These are phyloP conservation scores for Collariella sp. DNA, from an alignment of 495 filamentous ascomycete genomes.

Conservation along the genomic window DNA sequence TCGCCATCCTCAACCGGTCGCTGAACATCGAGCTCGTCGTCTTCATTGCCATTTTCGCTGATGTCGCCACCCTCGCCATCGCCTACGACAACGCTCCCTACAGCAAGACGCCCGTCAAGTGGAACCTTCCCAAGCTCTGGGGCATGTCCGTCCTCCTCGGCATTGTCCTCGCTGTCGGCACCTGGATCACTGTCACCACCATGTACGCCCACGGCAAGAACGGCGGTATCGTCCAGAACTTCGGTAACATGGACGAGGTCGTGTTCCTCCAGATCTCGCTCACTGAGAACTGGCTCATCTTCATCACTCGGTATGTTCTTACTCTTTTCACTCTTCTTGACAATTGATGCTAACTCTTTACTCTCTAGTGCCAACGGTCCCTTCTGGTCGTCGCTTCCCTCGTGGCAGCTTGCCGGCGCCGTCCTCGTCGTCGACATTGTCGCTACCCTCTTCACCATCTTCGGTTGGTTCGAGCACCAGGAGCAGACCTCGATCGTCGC, in stretches of 20 bases:
- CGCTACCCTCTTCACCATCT: conserved; percentile 73
- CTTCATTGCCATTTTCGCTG: conserved; percentile 90
- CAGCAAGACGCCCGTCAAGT: conserved; percentile 80
- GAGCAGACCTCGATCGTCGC: conserved; percentile 63
- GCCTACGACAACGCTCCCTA: conserved; percentile 91
- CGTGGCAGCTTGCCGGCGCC: conserved; percentile 68
- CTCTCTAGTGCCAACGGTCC: conserved; percentile 59
- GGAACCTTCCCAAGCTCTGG: conserved; percentile 90
- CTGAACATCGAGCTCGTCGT: conserved; percentile 81
- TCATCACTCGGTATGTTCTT: conserved; percentile 58
- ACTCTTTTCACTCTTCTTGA: not conserved
- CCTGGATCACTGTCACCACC: conserved; percentile 75
- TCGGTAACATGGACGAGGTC: conserved; percentile 70
- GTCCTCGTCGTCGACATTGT: conserved; percentile 73
- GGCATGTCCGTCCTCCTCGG: conserved; percentile 81
- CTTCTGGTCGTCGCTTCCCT: conserved; percentile 78
- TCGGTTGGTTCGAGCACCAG: conserved; percentile 62
- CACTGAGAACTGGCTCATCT: conserved; percentile 94
- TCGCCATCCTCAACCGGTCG: conserved; percentile 72
- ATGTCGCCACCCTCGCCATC: conserved; percentile 86
- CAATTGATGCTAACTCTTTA: conserved; percentile 1
- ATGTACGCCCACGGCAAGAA: conserved; percentile 57
- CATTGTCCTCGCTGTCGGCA: conserved; percentile 67
- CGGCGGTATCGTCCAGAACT: conserved; percentile 81
- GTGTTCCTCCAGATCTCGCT: conserved; percentile 86